Base-by-base conservation (phyloP, 345 rosid species). In the Passiflora organensis region DNA sequence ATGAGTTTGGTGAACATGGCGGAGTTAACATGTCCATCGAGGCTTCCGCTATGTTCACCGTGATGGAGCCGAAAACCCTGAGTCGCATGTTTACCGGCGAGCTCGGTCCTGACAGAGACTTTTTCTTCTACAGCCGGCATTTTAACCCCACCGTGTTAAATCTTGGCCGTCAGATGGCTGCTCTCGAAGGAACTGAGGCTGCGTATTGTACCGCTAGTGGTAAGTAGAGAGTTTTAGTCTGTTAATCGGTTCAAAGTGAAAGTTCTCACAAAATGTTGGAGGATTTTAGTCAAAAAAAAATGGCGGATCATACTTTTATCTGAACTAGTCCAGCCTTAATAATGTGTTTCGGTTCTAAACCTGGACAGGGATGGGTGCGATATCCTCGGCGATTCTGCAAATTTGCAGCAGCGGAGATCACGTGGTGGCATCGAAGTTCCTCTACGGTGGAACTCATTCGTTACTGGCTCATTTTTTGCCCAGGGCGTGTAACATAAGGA, bases 1-100 rank as follows among this genome's bases (percentile, higher is more conserved):
- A 93, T 64, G 94, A 86, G 70, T 86, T 93, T 49, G 99, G 97
- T 6, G 97, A 93, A 58, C 97, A 93, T 45, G 96, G 96, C 41
- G 99, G 97, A 22, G 96, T 93, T 32, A 93, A 93, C 75, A 93
- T 93, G 95, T 93, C 99, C 2, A 93, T 93, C 53, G 99, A 93
- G 70, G 95, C 99, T 46, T 93, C 99, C 19, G 96, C 91, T 57
- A 86, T 96, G 51, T 93, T 93, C 86, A 89, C 99, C 48, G 96
- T 89, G 62, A 89, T 89, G 99, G 97, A 93, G 72, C 89, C 99
- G 0, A 97, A 86, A 25, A 89, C 95, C 49, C 82, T 93, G 97
- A 69, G 83, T 47, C 83, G 89, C 34, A 80, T 89, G 80, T 89
- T 93, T 74, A 1, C 89, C 60, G 99, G 99, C 18, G 96, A 93